Evolutionary conservation across 768 basidiomycete genomes (phyloP).

Genomic region (Mycena indigotica): DNA sequence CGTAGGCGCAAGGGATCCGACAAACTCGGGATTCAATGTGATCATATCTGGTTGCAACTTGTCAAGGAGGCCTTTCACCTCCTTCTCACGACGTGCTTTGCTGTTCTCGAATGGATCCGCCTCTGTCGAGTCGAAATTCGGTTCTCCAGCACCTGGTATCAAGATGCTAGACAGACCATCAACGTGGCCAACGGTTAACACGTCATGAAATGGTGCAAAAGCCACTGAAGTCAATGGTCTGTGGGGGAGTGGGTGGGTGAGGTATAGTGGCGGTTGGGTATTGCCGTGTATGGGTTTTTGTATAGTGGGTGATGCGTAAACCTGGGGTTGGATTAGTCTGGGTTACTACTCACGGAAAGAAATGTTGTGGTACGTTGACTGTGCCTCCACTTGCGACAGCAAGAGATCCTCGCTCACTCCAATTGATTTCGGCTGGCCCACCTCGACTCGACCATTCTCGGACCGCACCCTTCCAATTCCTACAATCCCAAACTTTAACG

Average conservation of each 20-base stretch:
- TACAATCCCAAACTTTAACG: constrained; percentile 95
- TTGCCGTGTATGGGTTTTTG: constrained; percentile 52
- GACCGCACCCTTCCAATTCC: constrained; percentile 92
- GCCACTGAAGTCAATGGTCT: constrained; percentile 73
- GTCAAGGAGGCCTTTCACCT: constrained; percentile 88
- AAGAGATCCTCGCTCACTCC: constrained; percentile 84
- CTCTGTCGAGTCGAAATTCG: constrained; percentile 92
- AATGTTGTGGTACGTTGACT: constrained; percentile 60
- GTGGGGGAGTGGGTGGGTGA: constrained; percentile 83
- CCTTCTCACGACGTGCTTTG: constrained; percentile 80
- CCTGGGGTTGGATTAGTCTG: too few species aligned
- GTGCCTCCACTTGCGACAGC: constrained; percentile 81
- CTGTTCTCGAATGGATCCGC: constrained; percentile 93
- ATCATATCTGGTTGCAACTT: constrained; percentile 96
- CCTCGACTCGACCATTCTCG: constrained; percentile 75
- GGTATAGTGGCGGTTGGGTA: constrained; percentile 76
- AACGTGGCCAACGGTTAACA: constrained; percentile 77
- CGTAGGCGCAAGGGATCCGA: constrained; percentile 68
- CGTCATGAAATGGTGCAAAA: constrained; percentile 91
- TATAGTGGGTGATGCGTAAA: constrained; percentile 73
- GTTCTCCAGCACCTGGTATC: constrained; percentile 90
- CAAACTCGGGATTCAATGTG: constrained; percentile 73
- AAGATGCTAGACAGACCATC: constrained; percentile 82
- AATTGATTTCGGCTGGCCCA: constrained; percentile 70
- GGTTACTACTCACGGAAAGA: too few species aligned